phyloP scores from a whole-genome alignment of 2,329 filamentous ascomycete species.

The Capronia epimyces region DNA sequence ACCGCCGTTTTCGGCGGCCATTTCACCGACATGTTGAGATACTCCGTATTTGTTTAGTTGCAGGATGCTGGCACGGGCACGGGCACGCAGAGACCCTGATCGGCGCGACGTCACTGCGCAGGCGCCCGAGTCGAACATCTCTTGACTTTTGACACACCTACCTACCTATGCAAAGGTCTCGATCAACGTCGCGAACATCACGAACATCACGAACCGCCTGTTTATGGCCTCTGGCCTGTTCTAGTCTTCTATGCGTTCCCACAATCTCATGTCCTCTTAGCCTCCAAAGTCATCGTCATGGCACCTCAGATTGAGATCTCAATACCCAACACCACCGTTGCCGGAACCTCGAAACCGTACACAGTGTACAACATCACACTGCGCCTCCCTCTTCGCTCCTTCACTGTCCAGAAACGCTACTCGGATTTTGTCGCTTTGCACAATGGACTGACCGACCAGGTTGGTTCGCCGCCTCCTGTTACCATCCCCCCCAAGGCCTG shows the following conservation, averaged over 20 bases:
- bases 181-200: too few species aligned
- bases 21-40: too few species aligned
- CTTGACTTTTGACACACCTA: too few species aligned
- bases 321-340: conserved; percentile 46
- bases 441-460: conserved; percentile 46
- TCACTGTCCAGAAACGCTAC: conserved; percentile 58
- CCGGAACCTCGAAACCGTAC: conserved; percentile 49
- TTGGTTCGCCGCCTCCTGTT: conserved; percentile 48
- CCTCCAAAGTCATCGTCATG: conserved; percentile 32
- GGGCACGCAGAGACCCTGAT: neutral
- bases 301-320: conserved; percentile 42
- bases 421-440: conserved; percentile 58
- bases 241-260: neutral
- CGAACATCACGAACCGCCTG: neutral
- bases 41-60: too few species aligned
- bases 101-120: neutral
- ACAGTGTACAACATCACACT: conserved; percentile 59
- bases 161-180: too few species aligned
- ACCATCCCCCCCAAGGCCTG: conserved; percentile 56
- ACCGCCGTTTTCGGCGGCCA: too few species aligned
- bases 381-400: conserved; percentile 56
- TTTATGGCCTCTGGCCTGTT: neutral
- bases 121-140: neutral
- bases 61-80: too few species aligned
- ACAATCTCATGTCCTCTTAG: neutral